These are phyloP conservation scores for Laguncularia racemosa DNA, from an alignment of 345 rosid species.

Conservation along the genomic window DNA sequence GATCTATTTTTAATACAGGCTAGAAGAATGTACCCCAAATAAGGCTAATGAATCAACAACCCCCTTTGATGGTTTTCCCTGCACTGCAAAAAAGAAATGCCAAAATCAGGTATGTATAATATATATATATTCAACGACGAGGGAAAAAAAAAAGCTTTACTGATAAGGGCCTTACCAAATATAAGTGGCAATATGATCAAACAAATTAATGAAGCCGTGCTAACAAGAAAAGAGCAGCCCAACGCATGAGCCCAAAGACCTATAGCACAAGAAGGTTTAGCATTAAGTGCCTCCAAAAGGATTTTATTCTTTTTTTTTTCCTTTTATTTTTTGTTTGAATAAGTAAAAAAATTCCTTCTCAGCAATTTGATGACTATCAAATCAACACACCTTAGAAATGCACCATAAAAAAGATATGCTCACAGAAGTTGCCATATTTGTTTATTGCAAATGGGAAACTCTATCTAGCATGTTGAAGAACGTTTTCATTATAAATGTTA, in stretches of 20 bases:
- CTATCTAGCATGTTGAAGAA: too few species aligned
- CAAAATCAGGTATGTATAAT: conserved; percentile 3
- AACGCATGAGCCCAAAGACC: conserved; percentile 77
- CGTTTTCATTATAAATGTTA: too few species aligned
- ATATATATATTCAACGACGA: not conserved
- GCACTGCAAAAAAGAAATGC: conserved; percentile 46
- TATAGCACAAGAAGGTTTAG: conserved; percentile 11
- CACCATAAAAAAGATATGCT: too few species aligned
- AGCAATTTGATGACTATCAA: too few species aligned
- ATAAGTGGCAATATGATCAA: conserved; percentile 74
- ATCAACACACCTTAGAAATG: too few species aligned
- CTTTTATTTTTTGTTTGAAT: too few species aligned
- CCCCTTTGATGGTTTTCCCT: conserved; percentile 88
- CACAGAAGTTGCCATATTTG: too few species aligned
- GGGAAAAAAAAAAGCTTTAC: not conserved
- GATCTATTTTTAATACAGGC: conserved; percentile 1
- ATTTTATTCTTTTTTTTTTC: too few species aligned
- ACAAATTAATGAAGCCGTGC: conserved; percentile 94
- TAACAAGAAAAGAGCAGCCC: conserved; percentile 97
- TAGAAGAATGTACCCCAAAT: conserved; percentile 71
- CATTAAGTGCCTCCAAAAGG: too few species aligned
- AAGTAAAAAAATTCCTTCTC: too few species aligned
- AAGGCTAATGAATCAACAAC: conserved; percentile 88
- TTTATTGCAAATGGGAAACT: too few species aligned
- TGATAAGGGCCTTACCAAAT: conserved; percentile 55